Evolutionary conservation across 2,329 filamentous ascomycete genomes (phyloP), one percentile per base, ranked within the genome.

Genomic region (Botrytis pseudocinerea): DNA sequence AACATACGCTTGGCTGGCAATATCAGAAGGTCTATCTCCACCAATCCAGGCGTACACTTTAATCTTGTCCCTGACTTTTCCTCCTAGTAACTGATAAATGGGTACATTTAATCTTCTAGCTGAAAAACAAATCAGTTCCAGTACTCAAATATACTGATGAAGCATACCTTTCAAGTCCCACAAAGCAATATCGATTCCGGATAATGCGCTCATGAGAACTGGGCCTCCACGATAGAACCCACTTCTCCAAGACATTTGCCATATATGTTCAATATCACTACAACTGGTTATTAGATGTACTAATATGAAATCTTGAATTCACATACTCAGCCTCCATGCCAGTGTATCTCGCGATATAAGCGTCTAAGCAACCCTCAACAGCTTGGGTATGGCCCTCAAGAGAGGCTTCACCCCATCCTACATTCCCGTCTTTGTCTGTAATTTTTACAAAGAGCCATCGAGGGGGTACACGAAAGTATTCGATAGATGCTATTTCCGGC

Each of bases 11-110:
- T 90, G 88, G 2, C 78, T 79, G 77, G 90, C 88, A 4, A 94
- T 87, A 76, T 93, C 92, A 12, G 83, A 81, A 0, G 92, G 92
- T 6, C 91, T 83, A 76, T 94, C 92, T 4, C 92, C 92, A 5
- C 92, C 92, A 73, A 94, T 94, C 92, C 92, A 94, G 22, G 90
- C 90, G 78, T 94, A 94, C 0, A 94, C 92, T 75, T 89, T 89
- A 20, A 93, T 82, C 78, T 90, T 91, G 75, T 90, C 85, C 62
- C 92, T 86, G 1, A 95, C 87, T 73, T 93, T 93, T 6, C 92
- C 93, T 6, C 93, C 93, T 0, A 95, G 85, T 0, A 95, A 84
- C 76, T 93, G 87, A 78, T 93, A 90, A 65, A 95, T 87, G 0
- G 92, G 92, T 0, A 94, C 89, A 12, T 87, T 86, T 4, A 91